Evolutionary conservation across 352 stramenopile genomes (phyloP), one percentile per base, ranked within the genome.

Genomic region (Pythium rhizo-oryzae): DNA sequence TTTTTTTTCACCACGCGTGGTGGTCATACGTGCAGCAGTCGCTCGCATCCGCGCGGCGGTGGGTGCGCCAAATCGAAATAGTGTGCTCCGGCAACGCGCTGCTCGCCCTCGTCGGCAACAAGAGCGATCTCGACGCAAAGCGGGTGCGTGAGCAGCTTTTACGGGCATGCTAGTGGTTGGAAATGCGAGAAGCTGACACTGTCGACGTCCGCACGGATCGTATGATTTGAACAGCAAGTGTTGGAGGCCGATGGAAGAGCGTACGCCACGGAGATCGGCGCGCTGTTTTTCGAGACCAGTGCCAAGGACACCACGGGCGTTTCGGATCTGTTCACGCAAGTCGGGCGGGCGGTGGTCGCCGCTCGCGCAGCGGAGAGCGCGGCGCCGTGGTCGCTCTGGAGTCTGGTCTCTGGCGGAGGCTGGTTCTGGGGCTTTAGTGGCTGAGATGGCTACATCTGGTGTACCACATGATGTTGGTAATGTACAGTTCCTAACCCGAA

Each of bases 21-120:
- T 47, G 16, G 33, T 37, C 8, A 33, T 62, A 15, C 19, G 15
- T 66, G 30, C 65, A 94, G 82, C 87, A 96, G 88, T 97, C 90
- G 46, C 93, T 99, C 67, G 80, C 84, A 33, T 97, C 86, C 56
- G 72, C 98, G 21, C 90, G 98, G 81, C 94, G 97, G 63, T 99
- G 97, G 97, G 92, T 98, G 13, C 90, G 96, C 58, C 90, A 98
- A 64, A 78, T 99, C 2, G 93, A 96, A 78, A 83, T 95, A 56
- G 80, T 98, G 65, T 91, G 90, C 24, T 91, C 91, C 0, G 85
- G 96, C 65, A 95, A 97, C 72, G 95, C 98, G 62, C 92, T 98
- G 46, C 94, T 99, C 57, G 92, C 91, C 21, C 98, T 99, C 68
- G 96, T 93, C 15, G 93, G 92, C 59, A 98, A 97, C 60, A 99